Conservation (phyloP, 1,284 basidiomycete species). For the Ustilago bromivora region DNA sequence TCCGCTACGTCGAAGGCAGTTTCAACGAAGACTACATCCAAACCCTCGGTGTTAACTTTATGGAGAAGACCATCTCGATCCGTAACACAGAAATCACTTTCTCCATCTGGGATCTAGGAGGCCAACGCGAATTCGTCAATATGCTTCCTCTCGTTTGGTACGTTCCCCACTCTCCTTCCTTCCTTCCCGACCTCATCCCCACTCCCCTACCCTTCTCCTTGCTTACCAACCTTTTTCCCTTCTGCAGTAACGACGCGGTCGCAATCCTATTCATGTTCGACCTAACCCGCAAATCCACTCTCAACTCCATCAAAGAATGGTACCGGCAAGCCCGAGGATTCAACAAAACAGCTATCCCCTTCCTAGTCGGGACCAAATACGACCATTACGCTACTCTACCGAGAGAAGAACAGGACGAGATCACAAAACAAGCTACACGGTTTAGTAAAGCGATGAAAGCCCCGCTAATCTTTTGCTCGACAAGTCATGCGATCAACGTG, state of each 20-base stretch:
- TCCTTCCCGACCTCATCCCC: background rate
- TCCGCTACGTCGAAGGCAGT: conserved; percentile 75
- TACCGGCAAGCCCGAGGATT: conserved; percentile 97
- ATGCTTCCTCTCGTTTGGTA: conserved; percentile 91
- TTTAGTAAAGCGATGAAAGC: conserved; percentile 99
- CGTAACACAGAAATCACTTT: conserved; percentile 98
- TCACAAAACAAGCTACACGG: conserved; percentile 84
- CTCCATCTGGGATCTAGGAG: conserved; percentile 98
- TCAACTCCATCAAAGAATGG: conserved; percentile 99
- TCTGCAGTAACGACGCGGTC: conserved; percentile 89
- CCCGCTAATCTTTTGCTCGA: conserved; percentile 97
- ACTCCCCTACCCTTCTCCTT: background rate
- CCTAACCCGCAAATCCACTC: conserved; percentile 91
- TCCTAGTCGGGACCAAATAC: conserved; percentile 92
- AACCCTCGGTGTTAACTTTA: conserved; percentile 94
- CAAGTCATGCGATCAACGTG: conserved; percentile 96
- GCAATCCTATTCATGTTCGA: conserved; percentile 99
- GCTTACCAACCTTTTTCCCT: background rate
- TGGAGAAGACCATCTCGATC: conserved; percentile 98
- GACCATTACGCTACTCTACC: conserved; percentile 96
- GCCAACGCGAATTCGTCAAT: conserved; percentile 97
- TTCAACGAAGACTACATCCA: conserved; percentile 94
- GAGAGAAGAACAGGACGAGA: conserved; percentile 97
- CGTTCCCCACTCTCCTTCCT: background rate
- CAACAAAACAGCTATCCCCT: conserved; percentile 76